phyloP scores from a whole-genome alignment of 257 asterid species.

The Jacaranda mimosifolia region DNA sequence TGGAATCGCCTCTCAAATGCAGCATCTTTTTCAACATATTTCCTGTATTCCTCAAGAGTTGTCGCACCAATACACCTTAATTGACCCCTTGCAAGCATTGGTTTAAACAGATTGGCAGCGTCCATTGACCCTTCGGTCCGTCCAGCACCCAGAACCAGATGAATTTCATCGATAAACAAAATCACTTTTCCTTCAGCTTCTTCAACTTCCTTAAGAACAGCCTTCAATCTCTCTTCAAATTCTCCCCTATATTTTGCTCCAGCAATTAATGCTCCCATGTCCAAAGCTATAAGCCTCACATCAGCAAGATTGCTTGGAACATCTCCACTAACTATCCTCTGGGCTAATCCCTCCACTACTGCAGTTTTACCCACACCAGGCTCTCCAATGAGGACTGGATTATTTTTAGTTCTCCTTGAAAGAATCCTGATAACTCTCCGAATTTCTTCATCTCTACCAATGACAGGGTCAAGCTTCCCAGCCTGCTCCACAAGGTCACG shows the following conservation, averaged over 20 bases:
- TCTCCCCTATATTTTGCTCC: conserved; percentile 87
- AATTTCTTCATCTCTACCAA: conserved; percentile 75
- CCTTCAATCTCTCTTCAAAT: conserved; percentile 73
- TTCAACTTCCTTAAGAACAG: conserved; percentile 77
- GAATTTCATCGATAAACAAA: conserved; percentile 72
- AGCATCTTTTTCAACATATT: conserved; percentile 80
- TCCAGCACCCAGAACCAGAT: conserved; percentile 75
- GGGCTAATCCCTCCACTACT: conserved; percentile 80
- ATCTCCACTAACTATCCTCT: conserved; percentile 68
- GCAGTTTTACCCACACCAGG: conserved; percentile 83
- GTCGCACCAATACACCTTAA: conserved; percentile 78
- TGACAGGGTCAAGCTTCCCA: conserved; percentile 78
- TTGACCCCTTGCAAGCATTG: conserved; percentile 85
- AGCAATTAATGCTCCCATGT: conserved; percentile 76
- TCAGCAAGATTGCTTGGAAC: conserved; percentile 75
- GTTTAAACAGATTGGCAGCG: conserved; percentile 77
- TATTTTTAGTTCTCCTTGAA: conserved; percentile 74
- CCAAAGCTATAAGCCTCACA: conserved; percentile 77
- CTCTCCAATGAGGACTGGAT: conserved; percentile 79
- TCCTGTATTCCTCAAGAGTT: conserved; percentile 70
- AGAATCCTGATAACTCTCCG: conserved; percentile 69
- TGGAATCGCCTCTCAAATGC: conserved; percentile 83
- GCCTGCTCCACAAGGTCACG: conserved; percentile 81
- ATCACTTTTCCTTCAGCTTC: conserved; percentile 81
- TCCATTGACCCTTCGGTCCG: conserved; percentile 81